phyloP scores from a whole-genome alignment of 306 rosid genomes.

The Potentilla sterilis region DNA sequence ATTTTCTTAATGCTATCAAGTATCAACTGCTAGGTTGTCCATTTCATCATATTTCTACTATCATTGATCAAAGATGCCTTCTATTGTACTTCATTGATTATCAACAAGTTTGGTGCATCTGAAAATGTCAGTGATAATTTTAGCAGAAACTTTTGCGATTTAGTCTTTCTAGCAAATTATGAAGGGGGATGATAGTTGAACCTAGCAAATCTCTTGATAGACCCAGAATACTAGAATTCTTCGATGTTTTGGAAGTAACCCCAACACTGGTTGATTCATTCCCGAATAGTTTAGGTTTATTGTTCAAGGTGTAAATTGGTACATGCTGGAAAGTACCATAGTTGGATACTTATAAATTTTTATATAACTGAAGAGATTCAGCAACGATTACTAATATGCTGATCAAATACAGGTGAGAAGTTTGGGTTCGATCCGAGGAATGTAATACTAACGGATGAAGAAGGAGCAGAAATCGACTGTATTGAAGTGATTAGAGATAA shows the following conservation, averaged over 20 bases:
- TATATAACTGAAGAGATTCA: neutral
- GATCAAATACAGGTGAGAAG: constrained; percentile 53
- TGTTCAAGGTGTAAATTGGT: neutral
- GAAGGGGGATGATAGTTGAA: too few species aligned
- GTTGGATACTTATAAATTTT: neutral
- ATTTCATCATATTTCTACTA: neutral
- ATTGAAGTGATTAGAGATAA: constrained; percentile 82
- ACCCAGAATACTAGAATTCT: too few species aligned
- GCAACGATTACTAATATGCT: neutral
- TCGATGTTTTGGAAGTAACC: too few species aligned
- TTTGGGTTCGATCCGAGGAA: constrained; percentile 56
- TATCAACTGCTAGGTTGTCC: neutral
- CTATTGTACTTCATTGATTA: neutral
- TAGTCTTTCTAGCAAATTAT: neutral
- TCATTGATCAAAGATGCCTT: neutral
- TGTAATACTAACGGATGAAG: constrained; percentile 58
- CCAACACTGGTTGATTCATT: neutral
- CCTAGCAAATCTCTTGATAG: too few species aligned
- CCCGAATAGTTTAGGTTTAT: neutral
- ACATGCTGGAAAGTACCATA: neutral
- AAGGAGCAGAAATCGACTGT: constrained; percentile 71
- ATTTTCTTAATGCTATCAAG: neutral
- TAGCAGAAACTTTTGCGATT: neutral
- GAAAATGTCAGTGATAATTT: neutral
- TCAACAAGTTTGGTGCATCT: neutral